phyloP scores from a whole-genome alignment of 176 grass and related monocot genomes.

The Carex myosuroides region DNA sequence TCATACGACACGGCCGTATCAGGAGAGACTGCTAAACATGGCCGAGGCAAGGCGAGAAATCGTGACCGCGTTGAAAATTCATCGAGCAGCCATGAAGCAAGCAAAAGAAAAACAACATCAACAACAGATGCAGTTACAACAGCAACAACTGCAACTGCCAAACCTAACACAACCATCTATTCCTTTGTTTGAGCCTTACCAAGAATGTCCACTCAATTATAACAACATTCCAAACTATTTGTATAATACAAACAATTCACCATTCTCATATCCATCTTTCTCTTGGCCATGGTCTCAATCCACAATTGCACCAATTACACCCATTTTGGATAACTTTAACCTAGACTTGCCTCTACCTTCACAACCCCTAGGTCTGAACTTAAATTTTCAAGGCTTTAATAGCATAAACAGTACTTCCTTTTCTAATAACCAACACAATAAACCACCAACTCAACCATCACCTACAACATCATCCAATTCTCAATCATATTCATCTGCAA shows the following conservation, averaged over 20 bases:
- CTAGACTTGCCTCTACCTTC: slow-evolving; percentile 39
- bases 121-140: slow-evolving; percentile 28
- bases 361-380: slow-evolving; percentile 72
- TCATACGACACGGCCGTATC: slow-evolving; percentile 85
- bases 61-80: slow-evolving; percentile 80
- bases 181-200: slow-evolving; percentile 6
- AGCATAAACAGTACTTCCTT: slow-evolving; percentile 8
- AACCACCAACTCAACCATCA: slow-evolving; percentile 30
- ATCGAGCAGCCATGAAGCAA: slow-evolving; percentile 88
- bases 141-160: slow-evolving; percentile 26
- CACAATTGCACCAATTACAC: slow-evolving; percentile 25
- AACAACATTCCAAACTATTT: slow-evolving; percentile 28
- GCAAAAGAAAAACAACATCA: slow-evolving; percentile 70
- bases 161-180: not conserved
- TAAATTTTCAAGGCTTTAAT: slow-evolving; percentile 71
- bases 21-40: slow-evolving; percentile 93
- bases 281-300: slow-evolving; percentile 26
- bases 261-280: slow-evolving; percentile 30
- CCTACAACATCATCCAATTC: slow-evolving; percentile 39
- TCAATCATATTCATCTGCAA: slow-evolving; percentile 31
- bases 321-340: slow-evolving; percentile 30
- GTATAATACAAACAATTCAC: slow-evolving; percentile 17
- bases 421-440: not conserved
- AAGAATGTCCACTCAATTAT: slow-evolving; percentile 13
- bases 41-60: slow-evolving; percentile 95